These are phyloP conservation scores for Paramarasmius palmivorus DNA, from an alignment of 1,284 basidiomycete species.

Conservation along the genomic window DNA sequence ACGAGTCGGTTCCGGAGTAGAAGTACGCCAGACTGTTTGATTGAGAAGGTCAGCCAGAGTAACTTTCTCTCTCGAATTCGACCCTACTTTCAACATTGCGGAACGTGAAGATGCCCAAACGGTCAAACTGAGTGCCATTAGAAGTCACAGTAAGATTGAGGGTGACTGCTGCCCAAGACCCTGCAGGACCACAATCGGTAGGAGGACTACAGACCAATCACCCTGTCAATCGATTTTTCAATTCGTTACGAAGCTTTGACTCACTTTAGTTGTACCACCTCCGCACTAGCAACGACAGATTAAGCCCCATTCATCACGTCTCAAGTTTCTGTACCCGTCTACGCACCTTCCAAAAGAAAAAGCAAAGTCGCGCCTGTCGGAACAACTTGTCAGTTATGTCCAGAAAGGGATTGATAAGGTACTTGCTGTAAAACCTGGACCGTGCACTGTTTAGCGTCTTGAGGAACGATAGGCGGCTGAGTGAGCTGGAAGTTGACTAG, in stretches of 20 bases:
- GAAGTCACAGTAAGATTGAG: slow-evolving; percentile 78
- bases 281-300: slow-evolving; percentile 44
- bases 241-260: slow-evolving; percentile 22
- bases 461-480: slow-evolving; percentile 66
- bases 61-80: background rate
- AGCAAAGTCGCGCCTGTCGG: slow-evolving; percentile 64
- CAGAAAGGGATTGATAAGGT: background rate
- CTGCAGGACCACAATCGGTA: slow-evolving; percentile 65
- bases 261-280: slow-evolving; percentile 64
- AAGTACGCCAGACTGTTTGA: slow-evolving; percentile 69
- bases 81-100: slow-evolving; percentile 71
- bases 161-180: slow-evolving; percentile 75
- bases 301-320: background rate
- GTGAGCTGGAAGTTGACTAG: slow-evolving; percentile 74
- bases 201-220: slow-evolving; percentile 53
- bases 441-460: slow-evolving; percentile 60
- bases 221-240: background rate
- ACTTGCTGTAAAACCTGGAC: slow-evolving; percentile 64
- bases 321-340: background rate
- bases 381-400: background rate
- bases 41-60: background rate
- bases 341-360: slow-evolving; percentile 68
- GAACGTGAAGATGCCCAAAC: slow-evolving; percentile 72
- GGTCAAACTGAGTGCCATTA: slow-evolving; percentile 78
- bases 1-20: slow-evolving; percentile 72